Evolutionary conservation across 2,329 filamentous ascomycete species (phyloP).

Genomic region (Colletotrichum sp.): DNA sequence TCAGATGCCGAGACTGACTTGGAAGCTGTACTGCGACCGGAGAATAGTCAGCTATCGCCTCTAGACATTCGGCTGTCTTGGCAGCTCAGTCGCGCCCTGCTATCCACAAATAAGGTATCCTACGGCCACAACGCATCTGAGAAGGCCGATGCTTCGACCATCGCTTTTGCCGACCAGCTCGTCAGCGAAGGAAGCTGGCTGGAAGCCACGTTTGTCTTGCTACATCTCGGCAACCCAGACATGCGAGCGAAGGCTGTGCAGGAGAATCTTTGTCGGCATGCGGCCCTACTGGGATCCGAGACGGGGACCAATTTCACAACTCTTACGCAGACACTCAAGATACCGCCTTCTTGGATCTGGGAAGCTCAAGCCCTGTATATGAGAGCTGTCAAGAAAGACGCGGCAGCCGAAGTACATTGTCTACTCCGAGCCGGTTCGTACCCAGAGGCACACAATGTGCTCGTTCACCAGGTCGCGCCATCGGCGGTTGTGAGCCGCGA

Average conservation of each 20-base stretch:
- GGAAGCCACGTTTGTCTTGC: slow-evolving; percentile 76
- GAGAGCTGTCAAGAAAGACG: slow-evolving; percentile 73
- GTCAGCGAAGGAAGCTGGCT: slow-evolving; percentile 70
- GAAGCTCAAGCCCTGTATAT: slow-evolving; percentile 85
- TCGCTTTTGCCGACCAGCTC: slow-evolving; percentile 69
- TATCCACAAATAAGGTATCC: slow-evolving; percentile 52
- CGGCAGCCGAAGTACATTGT: slow-evolving; percentile 75
- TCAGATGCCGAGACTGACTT: slow-evolving; percentile 63
- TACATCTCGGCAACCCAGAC: slow-evolving; percentile 71
- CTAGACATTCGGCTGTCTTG: slow-evolving; percentile 81
- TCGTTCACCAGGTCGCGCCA: slow-evolving; percentile 82
- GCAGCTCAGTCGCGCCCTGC: slow-evolving; percentile 78
- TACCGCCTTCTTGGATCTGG: slow-evolving; percentile 84
- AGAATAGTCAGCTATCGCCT: slow-evolving; percentile 77
- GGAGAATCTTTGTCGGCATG: slow-evolving; percentile 77
- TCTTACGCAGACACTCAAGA: slow-evolving; percentile 68
- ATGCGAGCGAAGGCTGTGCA: slow-evolving; percentile 72
- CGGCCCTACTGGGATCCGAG: slow-evolving; percentile 67
- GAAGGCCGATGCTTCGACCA: slow-evolving; percentile 70
- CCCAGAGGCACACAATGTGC: slow-evolving; percentile 82
- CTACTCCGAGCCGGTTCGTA: slow-evolving; percentile 80
- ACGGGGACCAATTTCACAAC: slow-evolving; percentile 61
- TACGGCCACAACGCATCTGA: slow-evolving; percentile 60
- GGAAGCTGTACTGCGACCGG: slow-evolving; percentile 75
- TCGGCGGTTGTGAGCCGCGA: slow-evolving; percentile 82